Percentiles rank a stretch among this genome's conserved stretches.
Evolutionary conservation across 2,329 filamentous ascomycete genomes (phyloP).

Genomic region (Alternaria sp.): DNA sequence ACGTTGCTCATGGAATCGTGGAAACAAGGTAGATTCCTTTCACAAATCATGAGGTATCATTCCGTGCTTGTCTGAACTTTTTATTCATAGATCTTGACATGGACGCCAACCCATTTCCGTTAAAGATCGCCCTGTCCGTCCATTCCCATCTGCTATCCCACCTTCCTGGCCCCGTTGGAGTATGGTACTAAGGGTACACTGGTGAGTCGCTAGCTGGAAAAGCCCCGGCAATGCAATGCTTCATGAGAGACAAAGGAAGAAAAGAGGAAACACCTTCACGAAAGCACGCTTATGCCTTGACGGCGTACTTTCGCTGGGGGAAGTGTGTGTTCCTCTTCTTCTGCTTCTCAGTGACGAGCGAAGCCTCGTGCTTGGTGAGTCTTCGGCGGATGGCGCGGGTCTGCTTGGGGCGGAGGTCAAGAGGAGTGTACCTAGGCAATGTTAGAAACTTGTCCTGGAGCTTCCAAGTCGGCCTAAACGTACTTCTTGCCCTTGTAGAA

Average conservation of each 20-base stretch:
- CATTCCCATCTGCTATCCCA: slow-evolving; percentile 42
- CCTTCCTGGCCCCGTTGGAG: slow-evolving; percentile 42
- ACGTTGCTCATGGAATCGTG: neutral
- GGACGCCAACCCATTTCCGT: slow-evolving; percentile 51
- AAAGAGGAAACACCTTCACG: slow-evolving; percentile 45
- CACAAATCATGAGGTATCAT: slow-evolving; percentile 25
- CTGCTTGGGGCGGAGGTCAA: slow-evolving; percentile 98
- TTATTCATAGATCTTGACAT: slow-evolving; percentile 54
- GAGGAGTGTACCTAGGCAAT: slow-evolving; percentile 74
- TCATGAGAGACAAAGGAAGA: slow-evolving; percentile 50
- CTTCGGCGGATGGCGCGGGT: slow-evolving; percentile 97
- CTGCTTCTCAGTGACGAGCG: slow-evolving; percentile 87
- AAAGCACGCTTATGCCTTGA: slow-evolving; percentile 75
- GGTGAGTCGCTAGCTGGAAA: slow-evolving; percentile 49
- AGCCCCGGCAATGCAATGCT: slow-evolving; percentile 54
- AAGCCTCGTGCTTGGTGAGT: slow-evolving; percentile 89
- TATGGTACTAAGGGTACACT: slow-evolving; percentile 52
- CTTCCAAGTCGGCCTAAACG: slow-evolving; percentile 26
- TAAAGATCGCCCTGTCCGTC: slow-evolving; percentile 48
- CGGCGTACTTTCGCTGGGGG: slow-evolving; percentile 97
- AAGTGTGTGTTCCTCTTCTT: slow-evolving; percentile 97
- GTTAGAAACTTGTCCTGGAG: slow-evolving; percentile 31
- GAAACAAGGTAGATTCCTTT: slow-evolving; percentile 10
- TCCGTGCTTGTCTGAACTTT: slow-evolving; percentile 47
- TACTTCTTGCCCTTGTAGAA: slow-evolving; percentile 99